These are phyloP conservation scores for Leptographium radiaticola DNA, from an alignment of 2,329 filamentous ascomycete genomes.

Conservation along the genomic window DNA sequence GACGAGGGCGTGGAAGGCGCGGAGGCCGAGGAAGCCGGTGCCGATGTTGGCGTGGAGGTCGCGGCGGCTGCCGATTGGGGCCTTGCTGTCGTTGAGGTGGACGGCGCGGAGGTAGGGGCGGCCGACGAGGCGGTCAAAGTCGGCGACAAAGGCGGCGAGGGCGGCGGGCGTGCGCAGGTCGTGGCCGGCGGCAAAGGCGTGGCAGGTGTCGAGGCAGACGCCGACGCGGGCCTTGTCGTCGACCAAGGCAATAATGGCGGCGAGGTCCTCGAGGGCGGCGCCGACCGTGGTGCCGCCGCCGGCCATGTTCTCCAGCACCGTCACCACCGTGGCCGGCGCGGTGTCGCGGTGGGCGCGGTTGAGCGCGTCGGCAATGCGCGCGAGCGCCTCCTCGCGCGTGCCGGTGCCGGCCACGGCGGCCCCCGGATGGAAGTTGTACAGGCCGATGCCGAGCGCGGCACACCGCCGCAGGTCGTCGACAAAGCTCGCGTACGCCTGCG, in stretches of 20 bases:
- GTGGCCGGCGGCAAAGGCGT: conserved; percentile 88
- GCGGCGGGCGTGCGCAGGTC: conserved; percentile 66
- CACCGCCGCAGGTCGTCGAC: conserved; percentile 79
- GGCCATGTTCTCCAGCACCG: conserved; percentile 92
- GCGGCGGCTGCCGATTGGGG: conserved; percentile 65
- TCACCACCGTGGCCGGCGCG: conserved; percentile 49
- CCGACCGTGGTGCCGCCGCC: conserved; percentile 80
- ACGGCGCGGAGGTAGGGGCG: conserved; percentile 69
- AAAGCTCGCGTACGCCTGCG: conserved; percentile 76
- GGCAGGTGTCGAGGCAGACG: conserved; percentile 94
- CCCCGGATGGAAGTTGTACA: conserved; percentile 99
- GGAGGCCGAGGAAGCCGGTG: conserved; percentile 80
- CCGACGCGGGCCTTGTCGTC: conserved; percentile 75
- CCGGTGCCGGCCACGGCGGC: conserved; percentile 54
- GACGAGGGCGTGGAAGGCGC: conserved; percentile 82
- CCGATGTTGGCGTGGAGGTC: conserved; percentile 96
- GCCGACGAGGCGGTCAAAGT: conserved; percentile 70
- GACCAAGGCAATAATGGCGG: conserved; percentile 68
- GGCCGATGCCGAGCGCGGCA: conserved; percentile 67
- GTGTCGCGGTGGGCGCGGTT: conserved; percentile 73
- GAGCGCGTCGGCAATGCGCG: conserved; percentile 66
- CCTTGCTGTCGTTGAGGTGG: conserved; percentile 93
- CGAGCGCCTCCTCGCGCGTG: conserved; percentile 55
- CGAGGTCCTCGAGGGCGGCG: conserved; percentile 71
- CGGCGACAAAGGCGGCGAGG: conserved; percentile 58